Percentiles rank a stretch among this genome's conserved stretches.
phyloP scores from a whole-genome alignment of 192 early-diverging fungal genomes.

The Cladochytrium replicatum region DNA sequence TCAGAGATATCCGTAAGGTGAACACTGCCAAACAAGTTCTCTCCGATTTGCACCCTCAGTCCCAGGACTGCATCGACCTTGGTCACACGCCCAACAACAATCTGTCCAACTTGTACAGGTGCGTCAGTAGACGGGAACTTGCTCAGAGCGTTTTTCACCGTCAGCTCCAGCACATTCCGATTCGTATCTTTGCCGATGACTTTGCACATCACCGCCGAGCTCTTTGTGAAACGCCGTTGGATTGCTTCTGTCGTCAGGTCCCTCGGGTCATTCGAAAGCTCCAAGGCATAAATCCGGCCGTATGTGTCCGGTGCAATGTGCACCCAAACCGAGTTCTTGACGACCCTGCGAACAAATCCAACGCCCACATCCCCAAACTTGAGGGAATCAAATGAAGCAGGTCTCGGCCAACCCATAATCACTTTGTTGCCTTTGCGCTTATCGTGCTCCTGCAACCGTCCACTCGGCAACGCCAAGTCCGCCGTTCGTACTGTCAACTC shows the following conservation, averaged over 20 bases:
- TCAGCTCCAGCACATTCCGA: constrained; percentile 21
- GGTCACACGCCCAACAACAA: constrained; percentile 45
- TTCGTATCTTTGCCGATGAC: constrained; percentile 17
- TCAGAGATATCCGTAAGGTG: constrained; percentile 52
- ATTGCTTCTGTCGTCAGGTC: constrained; percentile 16
- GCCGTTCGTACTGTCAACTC: constrained; percentile 48
- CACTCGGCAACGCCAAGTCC: constrained; percentile 23
- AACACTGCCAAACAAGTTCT: constrained; percentile 47
- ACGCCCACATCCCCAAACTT: constrained; percentile 13
- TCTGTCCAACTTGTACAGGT: constrained; percentile 41
- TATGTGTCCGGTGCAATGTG: constrained; percentile 20
- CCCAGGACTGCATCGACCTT: constrained; percentile 33
- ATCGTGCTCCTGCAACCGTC: background rate
- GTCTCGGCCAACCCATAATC: constrained; percentile 1
- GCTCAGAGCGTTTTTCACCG: constrained; percentile 5
- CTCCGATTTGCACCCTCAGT: constrained; percentile 46
- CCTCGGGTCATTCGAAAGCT: constrained; percentile 16
- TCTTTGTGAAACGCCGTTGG: constrained; percentile 13
- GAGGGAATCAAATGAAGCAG: constrained; percentile 13
- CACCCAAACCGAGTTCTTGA: constrained; percentile 26
- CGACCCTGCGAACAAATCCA: constrained; percentile 32
- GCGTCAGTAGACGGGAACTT: constrained; percentile 23
- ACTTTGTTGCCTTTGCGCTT: background rate
- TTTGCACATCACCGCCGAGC: constrained; percentile 17
- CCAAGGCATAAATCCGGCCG: constrained; percentile 26